Evolutionary conservation across 768 basidiomycete species (phyloP).

Genomic region (Termitomyces sp.): DNA sequence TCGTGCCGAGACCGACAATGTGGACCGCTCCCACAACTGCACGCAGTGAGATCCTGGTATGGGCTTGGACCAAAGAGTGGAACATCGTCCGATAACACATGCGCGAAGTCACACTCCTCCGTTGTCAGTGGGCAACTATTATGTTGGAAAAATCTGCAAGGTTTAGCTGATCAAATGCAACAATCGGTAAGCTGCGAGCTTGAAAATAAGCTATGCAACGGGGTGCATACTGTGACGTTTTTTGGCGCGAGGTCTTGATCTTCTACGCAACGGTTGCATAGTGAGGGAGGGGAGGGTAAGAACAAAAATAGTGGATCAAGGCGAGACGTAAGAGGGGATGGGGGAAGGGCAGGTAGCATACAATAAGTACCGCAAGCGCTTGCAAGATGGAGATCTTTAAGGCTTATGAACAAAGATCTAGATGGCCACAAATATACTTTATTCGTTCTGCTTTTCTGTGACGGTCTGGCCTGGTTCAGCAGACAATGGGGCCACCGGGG

Average conservation of each 20-base stretch:
- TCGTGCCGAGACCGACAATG: slow-evolving; percentile 33
- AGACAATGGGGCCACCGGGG: slow-evolving; percentile 22
- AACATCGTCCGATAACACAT: slow-evolving; percentile 26
- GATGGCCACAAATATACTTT: slow-evolving; percentile 13
- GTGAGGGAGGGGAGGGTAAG: slow-evolving; percentile 1
- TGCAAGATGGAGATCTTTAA: slow-evolving; percentile 19
- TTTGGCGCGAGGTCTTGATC: slow-evolving; percentile 22
- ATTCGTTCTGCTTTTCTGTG: slow-evolving; percentile 13
- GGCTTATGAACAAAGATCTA: slow-evolving; percentile 20
- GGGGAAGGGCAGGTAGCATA: not conserved
- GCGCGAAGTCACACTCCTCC: slow-evolving; percentile 42
- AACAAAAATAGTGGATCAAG: not conserved
- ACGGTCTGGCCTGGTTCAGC: slow-evolving; percentile 3
- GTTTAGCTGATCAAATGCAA: slow-evolving; percentile 31
- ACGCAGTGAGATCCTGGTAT: slow-evolving; percentile 31
- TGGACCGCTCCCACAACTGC: slow-evolving; percentile 30
- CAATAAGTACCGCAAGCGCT: slow-evolving; percentile 4
- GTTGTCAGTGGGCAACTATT: slow-evolving; percentile 36
- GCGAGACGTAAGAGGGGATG: not conserved
- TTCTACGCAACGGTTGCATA: slow-evolving; percentile 22
- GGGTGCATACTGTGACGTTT: slow-evolving; percentile 34
- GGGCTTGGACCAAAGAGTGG: slow-evolving; percentile 14
- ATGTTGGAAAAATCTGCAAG: slow-evolving; percentile 42
- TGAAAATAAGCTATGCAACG: not conserved
- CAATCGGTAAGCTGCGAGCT: slow-evolving; percentile 8